Evolutionary conservation across 2,329 filamentous ascomycete genomes (phyloP).

Genomic region (Xylaria polymorpha): DNA sequence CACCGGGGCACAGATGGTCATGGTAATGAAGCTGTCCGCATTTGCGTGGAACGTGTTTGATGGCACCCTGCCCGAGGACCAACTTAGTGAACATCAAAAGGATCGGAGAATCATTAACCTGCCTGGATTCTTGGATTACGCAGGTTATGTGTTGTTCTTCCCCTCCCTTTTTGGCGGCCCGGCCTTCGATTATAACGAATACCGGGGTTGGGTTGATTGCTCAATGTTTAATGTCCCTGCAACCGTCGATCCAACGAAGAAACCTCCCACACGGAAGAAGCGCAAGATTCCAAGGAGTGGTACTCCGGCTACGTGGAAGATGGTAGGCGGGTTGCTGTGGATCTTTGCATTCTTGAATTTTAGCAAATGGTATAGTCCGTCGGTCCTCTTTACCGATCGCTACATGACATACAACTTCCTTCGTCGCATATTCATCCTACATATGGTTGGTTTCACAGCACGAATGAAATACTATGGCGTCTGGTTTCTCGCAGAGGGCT

Average conservation of each 20-base stretch:
- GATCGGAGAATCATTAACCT: conserved; percentile 81
- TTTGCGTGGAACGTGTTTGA: conserved; percentile 99
- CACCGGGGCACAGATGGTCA: conserved; percentile 95
- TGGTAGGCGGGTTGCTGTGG: conserved; percentile 78
- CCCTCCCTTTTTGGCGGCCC: conserved; percentile 89
- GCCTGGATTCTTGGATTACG: conserved; percentile 81
- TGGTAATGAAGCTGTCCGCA: conserved; percentile 96
- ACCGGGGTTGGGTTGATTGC: conserved; percentile 90
- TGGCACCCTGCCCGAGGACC: conserved; percentile 79
- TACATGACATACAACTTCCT: conserved; percentile 76
- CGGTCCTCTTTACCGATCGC: conserved; percentile 71
- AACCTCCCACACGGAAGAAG: conserved; percentile 86
- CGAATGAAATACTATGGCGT: conserved; percentile 97
- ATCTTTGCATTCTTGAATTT: conserved; percentile 82
- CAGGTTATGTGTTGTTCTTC: conserved; percentile 95
- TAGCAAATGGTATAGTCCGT: conserved; percentile 72
- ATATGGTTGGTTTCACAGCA: conserved; percentile 84
- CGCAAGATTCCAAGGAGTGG: conserved; percentile 92
- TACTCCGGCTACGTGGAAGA: conserved; percentile 84
- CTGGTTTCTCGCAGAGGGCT: conserved; percentile 91
- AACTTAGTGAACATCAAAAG: conserved; percentile 88
- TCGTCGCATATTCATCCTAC: conserved; percentile 79
- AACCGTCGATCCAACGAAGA: conserved; percentile 84
- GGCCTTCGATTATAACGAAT: conserved; percentile 94
- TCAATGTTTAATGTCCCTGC: conserved; percentile 91